Percentiles rank a stretch among this genome's conserved stretches.
phyloP scores from a whole-genome alignment of 2,329 filamentous ascomycete genomes.

The Sordariomycetes sp. region DNA sequence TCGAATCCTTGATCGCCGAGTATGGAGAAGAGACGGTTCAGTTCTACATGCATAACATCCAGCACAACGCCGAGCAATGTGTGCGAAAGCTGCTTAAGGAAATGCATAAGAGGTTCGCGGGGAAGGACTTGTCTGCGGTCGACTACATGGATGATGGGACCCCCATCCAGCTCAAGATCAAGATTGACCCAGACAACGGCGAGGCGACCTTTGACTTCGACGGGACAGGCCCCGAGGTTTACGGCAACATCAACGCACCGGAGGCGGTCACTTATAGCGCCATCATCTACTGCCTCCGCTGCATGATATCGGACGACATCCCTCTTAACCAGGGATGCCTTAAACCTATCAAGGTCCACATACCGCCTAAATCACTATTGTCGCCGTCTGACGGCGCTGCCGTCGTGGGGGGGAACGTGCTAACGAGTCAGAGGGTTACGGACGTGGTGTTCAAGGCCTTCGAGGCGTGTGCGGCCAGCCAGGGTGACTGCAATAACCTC shows the following conservation, averaged over 20 bases:
- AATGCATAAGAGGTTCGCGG: slow-evolving; percentile 56
- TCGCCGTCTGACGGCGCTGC: slow-evolving; percentile 65
- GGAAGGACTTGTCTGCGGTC: slow-evolving; percentile 54
- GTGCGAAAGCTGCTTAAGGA: slow-evolving; percentile 62
- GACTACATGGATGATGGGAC: slow-evolving; percentile 81
- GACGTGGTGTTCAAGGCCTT: slow-evolving; percentile 52
- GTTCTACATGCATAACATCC: slow-evolving; percentile 74
- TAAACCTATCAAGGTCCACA: slow-evolving; percentile 60
- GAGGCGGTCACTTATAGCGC: slow-evolving; percentile 72
- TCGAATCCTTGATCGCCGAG: slow-evolving; percentile 60
- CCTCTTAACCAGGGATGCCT: slow-evolving; percentile 75
- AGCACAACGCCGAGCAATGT: slow-evolving; percentile 64
- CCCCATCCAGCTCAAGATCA: slow-evolving; percentile 61
- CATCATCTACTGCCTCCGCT: slow-evolving; percentile 78
- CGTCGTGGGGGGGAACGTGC: slow-evolving; percentile 71
- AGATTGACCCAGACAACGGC: slow-evolving; percentile 60
- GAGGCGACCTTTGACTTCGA: slow-evolving; percentile 71
- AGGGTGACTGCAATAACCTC: slow-evolving; percentile 74
- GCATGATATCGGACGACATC: slow-evolving; percentile 68
- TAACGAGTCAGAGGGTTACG: slow-evolving; percentile 28
- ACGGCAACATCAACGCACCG: slow-evolving; percentile 70
- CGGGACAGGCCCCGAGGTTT: slow-evolving; percentile 68
- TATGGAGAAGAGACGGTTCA: slow-evolving; percentile 68
- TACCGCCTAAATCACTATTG: slow-evolving; percentile 60
- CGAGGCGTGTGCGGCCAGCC: slow-evolving; percentile 63